Evolutionary conservation across 164 flowering plant genomes (phyloP).

Genomic region (Cinnamomum micranthum): DNA sequence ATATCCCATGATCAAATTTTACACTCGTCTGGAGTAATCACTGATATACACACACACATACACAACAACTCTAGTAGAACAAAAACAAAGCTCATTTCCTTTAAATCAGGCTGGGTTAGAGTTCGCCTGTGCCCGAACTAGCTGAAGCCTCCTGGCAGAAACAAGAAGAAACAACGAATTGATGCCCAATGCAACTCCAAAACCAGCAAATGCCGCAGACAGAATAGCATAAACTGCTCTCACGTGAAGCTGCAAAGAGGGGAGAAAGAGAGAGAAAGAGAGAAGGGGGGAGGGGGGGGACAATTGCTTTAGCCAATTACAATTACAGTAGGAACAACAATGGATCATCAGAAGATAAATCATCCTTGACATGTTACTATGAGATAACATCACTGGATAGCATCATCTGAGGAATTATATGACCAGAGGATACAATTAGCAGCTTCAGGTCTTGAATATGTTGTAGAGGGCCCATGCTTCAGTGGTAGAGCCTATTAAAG

Average conservation of each 20-base stretch:
- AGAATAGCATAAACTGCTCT: conserved; percentile 17
- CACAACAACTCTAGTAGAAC: not conserved
- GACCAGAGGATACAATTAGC: not conserved
- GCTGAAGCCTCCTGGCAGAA: conserved; percentile 2
- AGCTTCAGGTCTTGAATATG: too few species aligned
- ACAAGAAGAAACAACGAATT: conserved; percentile 18
- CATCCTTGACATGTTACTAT: not conserved
- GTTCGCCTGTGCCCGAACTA: conserved; percentile 3
- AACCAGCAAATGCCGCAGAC: conserved; percentile 20
- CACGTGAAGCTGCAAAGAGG: conserved; percentile 17
- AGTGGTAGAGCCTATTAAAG: too few species aligned
- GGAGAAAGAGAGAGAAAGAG: not conserved
- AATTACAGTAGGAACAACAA: not conserved
- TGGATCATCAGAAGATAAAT: not conserved
- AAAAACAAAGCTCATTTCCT: not conserved
- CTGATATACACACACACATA: not conserved
- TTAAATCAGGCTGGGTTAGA: conserved; percentile 13
- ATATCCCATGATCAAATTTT: not conserved
- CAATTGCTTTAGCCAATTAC: not conserved
- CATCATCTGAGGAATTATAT: not conserved
- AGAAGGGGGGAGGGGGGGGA: too few species aligned
- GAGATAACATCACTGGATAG: not conserved
- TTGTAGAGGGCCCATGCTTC: too few species aligned
- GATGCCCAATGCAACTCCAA: conserved; percentile 19
- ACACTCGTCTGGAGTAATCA: not conserved